Conservation (phyloP, 179 eudicot genomes). For the Silene noctiflora region DNA sequence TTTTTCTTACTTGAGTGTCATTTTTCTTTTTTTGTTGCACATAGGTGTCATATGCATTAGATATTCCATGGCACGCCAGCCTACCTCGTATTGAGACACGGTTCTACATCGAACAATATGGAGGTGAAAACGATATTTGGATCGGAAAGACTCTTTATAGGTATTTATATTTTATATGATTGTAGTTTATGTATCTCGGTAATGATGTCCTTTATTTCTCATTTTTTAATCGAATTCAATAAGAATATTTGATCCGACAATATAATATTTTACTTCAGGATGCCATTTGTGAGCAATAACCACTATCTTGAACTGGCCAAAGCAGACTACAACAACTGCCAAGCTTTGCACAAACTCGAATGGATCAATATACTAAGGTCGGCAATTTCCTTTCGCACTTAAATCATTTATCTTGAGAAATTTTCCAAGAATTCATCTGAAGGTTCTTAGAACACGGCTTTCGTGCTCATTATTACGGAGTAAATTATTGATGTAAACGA, state of each 20-base stretch:
- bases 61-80: conserved; percentile 85
- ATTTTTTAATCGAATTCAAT: too few relatives aligned
- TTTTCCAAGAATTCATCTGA: too few relatives aligned
- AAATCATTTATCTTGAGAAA: too few relatives aligned
- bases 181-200: too few relatives aligned
- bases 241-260: background rate
- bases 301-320: conserved; percentile 73
- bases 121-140: conserved; percentile 88
- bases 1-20: too few relatives aligned
- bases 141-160: conserved; percentile 93
- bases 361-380: conserved; percentile 62
- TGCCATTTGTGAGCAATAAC: conserved; percentile 70
- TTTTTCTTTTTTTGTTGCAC: background rate
- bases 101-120: conserved; percentile 79
- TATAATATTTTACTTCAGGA: conserved; percentile 35
- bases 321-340: conserved; percentile 67
- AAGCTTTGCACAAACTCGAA: conserved; percentile 62
- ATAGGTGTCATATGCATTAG: conserved; percentile 76
- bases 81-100: conserved; percentile 81
- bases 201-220: too few relatives aligned
- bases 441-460: too few relatives aligned
- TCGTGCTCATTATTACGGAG: too few relatives aligned
- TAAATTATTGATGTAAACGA: too few relatives aligned
- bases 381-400: background rate
- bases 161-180: conserved; percentile 28